Percentiles rank a stretch among this genome's conserved stretches.
These are phyloP conservation scores for Neonectria faginata DNA, from an alignment of 2,329 filamentous ascomycete species.

Conservation along the genomic window DNA sequence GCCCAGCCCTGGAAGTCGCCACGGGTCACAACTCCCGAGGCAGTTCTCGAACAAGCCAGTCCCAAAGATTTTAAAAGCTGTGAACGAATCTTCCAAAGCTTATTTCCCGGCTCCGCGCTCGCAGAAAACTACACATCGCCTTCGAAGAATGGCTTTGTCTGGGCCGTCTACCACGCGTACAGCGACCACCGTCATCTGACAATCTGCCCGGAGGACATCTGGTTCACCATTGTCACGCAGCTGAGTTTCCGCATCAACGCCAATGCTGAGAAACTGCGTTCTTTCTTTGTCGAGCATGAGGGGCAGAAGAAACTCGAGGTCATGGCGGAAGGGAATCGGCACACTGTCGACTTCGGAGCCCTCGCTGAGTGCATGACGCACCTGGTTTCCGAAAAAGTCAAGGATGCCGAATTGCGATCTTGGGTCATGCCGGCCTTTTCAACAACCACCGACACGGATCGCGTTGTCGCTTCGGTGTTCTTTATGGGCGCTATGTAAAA, in stretches of 20 bases:
- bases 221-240: conserved; percentile 63
- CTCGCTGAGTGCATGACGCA: conserved; percentile 53
- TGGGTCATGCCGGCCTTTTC: conserved; percentile 66
- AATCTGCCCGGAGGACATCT: conserved; percentile 65
- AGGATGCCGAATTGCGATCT: conserved; percentile 53
- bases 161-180: conserved; percentile 55
- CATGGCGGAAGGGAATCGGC: not conserved
- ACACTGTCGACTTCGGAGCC: conserved; percentile 34
- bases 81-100: conserved; percentile 9
- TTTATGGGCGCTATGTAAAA: conserved; percentile 65
- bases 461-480: conserved; percentile 55
- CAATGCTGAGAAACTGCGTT: conserved; percentile 58
- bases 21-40: not conserved
- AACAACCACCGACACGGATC: conserved; percentile 61
- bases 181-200: conserved; percentile 57
- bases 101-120: not conserved
- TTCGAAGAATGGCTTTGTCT: conserved; percentile 54
- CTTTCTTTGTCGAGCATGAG: conserved; percentile 56
- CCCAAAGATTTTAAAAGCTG: not conserved
- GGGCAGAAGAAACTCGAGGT: conserved; percentile 42
- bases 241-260: conserved; percentile 59
- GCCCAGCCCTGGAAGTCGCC: not conserved
- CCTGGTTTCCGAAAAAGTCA: conserved; percentile 55
- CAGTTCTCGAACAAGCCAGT: not conserved
- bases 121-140: conserved; percentile 10